Conservation (phyloP, 2,329 filamentous ascomycete species). For the Corinectria fuckeliana region DNA sequence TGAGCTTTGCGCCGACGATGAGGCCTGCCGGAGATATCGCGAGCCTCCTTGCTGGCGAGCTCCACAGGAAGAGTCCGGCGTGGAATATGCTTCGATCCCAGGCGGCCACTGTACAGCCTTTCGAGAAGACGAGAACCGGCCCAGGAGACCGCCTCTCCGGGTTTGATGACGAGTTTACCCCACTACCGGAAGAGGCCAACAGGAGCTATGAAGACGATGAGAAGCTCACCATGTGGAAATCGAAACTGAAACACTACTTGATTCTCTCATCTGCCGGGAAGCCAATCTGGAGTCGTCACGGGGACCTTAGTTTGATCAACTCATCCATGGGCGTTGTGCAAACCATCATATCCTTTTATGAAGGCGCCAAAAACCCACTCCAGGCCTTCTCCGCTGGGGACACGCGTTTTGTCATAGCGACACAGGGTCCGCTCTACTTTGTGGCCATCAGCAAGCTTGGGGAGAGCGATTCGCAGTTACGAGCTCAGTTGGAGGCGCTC, state of each 20-base stretch:
- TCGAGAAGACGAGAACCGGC: slow-evolving; percentile 58
- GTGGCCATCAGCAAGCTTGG: slow-evolving; percentile 90
- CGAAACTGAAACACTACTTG: slow-evolving; percentile 95
- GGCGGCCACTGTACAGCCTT: slow-evolving; percentile 64
- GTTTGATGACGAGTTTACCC: slow-evolving; percentile 81
- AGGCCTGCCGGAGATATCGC: slow-evolving; percentile 75
- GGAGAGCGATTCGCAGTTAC: slow-evolving; percentile 90
- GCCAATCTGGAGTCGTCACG: slow-evolving; percentile 95
- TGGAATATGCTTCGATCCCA: slow-evolving; percentile 72
- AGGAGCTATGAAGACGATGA: slow-evolving; percentile 57
- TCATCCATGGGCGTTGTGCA: slow-evolving; percentile 94
- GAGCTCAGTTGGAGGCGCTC: slow-evolving; percentile 86
- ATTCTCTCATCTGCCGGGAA: slow-evolving; percentile 96
- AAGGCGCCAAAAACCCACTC: slow-evolving; percentile 78
- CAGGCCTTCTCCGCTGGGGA: slow-evolving; percentile 86
- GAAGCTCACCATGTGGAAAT: slow-evolving; percentile 79
- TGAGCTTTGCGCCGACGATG: slow-evolving; percentile 69
- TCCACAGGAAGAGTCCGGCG: slow-evolving; percentile 69
- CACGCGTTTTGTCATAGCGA: slow-evolving; percentile 84
- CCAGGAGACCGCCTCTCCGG: slow-evolving; percentile 63
- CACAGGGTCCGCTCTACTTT: slow-evolving; percentile 87
- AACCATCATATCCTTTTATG: slow-evolving; percentile 97
- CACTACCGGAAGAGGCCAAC: slow-evolving; percentile 64
- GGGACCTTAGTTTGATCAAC: slow-evolving; percentile 87
- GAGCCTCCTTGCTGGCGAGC: slow-evolving; percentile 78